Conservation (phyloP, 2,329 filamentous ascomycete genomes). For the Celoporthe dispersa region DNA sequence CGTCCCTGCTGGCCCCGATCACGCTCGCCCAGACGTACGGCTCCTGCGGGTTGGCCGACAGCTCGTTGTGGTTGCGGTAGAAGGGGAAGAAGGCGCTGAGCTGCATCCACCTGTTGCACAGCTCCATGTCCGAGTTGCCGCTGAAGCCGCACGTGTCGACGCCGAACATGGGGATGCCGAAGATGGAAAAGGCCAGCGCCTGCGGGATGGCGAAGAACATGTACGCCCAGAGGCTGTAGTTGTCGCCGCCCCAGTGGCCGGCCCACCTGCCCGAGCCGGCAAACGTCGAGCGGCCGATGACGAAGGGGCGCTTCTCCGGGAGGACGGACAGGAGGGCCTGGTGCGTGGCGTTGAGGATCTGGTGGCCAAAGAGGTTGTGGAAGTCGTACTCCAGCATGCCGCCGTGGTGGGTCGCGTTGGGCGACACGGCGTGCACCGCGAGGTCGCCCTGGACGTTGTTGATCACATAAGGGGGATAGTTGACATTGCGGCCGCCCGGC, state of each 20-base stretch:
- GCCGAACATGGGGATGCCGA: slow-evolving; percentile 79
- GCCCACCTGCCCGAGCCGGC: slow-evolving; percentile 75
- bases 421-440: slow-evolving; percentile 72
- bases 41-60: slow-evolving; percentile 67
- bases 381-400: slow-evolving; percentile 74
- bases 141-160: slow-evolving; percentile 73
- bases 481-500: slow-evolving; percentile 66
- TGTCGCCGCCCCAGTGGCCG: slow-evolving; percentile 84
- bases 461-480: slow-evolving; percentile 77
- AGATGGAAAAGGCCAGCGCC: slow-evolving; percentile 74
- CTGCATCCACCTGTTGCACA: slow-evolving; percentile 69
- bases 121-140: slow-evolving; percentile 68
- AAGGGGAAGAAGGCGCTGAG: slow-evolving; percentile 73
- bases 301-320: slow-evolving; percentile 75
- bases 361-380: slow-evolving; percentile 78
- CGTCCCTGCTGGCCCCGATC: slow-evolving; percentile 63
- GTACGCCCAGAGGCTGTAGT: slow-evolving; percentile 70
- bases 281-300: slow-evolving; percentile 82
- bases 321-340: slow-evolving; percentile 67
- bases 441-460: slow-evolving; percentile 76
- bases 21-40: slow-evolving; percentile 73
- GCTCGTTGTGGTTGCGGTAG: slow-evolving; percentile 75
- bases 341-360: slow-evolving; percentile 79
- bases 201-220: slow-evolving; percentile 81
- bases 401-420: slow-evolving; percentile 77